phyloP scores from a whole-genome alignment of 768 basidiomycete species.

The Boletellus emodensis region DNA sequence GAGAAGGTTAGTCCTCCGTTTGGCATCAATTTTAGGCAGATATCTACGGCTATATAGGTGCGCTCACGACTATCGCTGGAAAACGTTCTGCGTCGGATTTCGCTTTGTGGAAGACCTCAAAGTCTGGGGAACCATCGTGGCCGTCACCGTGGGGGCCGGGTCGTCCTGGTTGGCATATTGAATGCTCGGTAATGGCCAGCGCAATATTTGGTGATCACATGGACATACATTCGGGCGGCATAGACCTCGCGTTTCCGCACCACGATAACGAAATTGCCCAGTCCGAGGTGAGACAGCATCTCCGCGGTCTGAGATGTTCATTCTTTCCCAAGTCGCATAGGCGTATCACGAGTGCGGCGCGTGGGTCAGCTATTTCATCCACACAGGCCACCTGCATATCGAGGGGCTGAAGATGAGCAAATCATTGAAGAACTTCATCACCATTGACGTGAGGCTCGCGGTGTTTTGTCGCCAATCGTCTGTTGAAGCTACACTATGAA shows the following conservation, averaged over 20 bases:
- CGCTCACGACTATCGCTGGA: slow-evolving; percentile 52
- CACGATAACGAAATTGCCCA: slow-evolving; percentile 99
- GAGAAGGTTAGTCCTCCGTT: slow-evolving; percentile 61
- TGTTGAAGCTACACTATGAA: slow-evolving; percentile 3
- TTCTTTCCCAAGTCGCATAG: slow-evolving; percentile 38
- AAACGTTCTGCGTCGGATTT: slow-evolving; percentile 89
- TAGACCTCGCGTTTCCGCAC: slow-evolving; percentile 97
- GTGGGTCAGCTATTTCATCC: slow-evolving; percentile 99
- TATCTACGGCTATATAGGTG: slow-evolving; percentile 37
- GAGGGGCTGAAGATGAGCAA: slow-evolving; percentile 99
- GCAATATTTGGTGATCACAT: slow-evolving; percentile 85
- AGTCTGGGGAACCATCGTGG: slow-evolving; percentile 96
- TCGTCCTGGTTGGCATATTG: slow-evolving; percentile 99
- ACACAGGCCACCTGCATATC: slow-evolving; percentile 97
- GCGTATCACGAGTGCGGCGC: slow-evolving; percentile 88
- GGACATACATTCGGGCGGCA: slow-evolving; percentile 97
- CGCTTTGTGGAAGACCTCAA: slow-evolving; percentile 96
- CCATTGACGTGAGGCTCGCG: slow-evolving; percentile 70
- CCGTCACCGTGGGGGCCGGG: slow-evolving; percentile 89
- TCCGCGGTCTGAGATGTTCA: background rate
- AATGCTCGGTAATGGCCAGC: slow-evolving; percentile 96
- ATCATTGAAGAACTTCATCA: slow-evolving; percentile 98
- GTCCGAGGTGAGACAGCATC: slow-evolving; percentile 62
- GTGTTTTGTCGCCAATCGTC: background rate
- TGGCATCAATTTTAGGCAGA: background rate